phyloP scores from a whole-genome alignment of 768 basidiomycete species.

The Russula abietina region DNA sequence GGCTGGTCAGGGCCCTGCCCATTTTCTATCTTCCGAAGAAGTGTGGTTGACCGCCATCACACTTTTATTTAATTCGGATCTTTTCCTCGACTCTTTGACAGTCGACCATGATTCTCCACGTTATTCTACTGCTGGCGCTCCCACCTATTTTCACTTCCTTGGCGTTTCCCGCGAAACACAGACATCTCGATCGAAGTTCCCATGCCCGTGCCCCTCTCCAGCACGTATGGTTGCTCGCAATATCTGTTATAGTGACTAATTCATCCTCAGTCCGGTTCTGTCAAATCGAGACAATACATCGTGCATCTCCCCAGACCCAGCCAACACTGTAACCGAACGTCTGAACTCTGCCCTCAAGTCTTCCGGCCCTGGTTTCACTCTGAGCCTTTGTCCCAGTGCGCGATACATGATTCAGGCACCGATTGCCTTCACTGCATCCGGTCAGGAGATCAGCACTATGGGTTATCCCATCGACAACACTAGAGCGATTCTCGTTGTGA shows the following conservation, averaged over 20 bases:
- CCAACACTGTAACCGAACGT: constrained; percentile 55
- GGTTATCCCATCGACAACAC: constrained; percentile 68
- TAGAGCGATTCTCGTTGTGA: constrained; percentile 65
- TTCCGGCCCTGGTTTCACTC: constrained; percentile 57
- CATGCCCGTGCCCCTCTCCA: background rate
- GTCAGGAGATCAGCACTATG: constrained; percentile 76
- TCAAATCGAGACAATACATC: background rate
- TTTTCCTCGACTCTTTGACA: background rate
- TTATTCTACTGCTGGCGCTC: background rate
- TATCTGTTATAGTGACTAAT: background rate
- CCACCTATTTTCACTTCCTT: background rate
- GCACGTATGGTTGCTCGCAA: background rate
- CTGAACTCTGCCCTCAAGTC: constrained; percentile 59
- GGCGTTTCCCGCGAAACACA: background rate
- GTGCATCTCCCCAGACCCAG: constrained; percentile 45
- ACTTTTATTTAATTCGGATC: background rate
- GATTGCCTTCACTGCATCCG: constrained; percentile 54
- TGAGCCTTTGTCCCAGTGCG: constrained; percentile 58
- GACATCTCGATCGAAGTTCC: background rate
- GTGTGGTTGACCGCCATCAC: background rate
- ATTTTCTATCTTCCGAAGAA: background rate
- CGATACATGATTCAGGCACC: constrained; percentile 62
- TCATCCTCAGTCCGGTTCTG: background rate
- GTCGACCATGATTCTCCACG: background rate
- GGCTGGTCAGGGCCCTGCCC: background rate